These are phyloP conservation scores for Jamesozyma jinghongensis DNA, from an alignment of 805 yeast genomes.

Conservation along the genomic window DNA sequence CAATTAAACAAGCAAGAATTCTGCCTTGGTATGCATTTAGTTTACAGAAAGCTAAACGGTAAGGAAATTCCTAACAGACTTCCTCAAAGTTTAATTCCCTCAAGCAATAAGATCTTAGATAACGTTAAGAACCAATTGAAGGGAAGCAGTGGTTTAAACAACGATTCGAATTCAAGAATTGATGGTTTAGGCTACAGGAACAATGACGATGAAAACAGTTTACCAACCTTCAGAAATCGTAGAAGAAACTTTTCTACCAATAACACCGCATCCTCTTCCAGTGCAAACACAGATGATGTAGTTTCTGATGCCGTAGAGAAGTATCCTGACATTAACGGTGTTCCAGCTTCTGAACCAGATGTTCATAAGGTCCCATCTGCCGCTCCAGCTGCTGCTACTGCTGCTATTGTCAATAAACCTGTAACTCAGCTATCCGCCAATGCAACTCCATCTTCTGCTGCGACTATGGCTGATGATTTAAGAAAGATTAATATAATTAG, in stretches of 20 bases:
- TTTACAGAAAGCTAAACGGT: conserved; percentile 84
- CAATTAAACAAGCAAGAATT: conserved; percentile 82
- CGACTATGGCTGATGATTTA: conserved; percentile 29
- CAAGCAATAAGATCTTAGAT: conserved; percentile 66
- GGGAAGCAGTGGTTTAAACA: conserved; percentile 6
- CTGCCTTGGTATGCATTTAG: conserved; percentile 94
- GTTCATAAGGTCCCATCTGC: neutral
- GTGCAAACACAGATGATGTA: neutral
- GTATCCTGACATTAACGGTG: conserved; percentile 2
- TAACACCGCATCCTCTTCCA: neutral
- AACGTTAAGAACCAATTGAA: conserved; percentile 52
- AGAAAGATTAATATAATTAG: conserved; percentile 60
- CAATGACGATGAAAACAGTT: conserved; percentile 63
- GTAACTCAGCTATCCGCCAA: neutral
- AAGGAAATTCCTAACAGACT: conserved; percentile 70
- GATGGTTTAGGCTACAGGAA: conserved; percentile 54
- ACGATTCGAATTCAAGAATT: conserved; percentile 14
- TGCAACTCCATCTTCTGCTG: neutral
- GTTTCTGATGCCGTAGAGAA: conserved; percentile 3
- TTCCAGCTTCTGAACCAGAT: neutral
- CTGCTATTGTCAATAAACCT: neutral
- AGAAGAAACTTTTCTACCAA: conserved; percentile 9
- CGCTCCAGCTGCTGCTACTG: neutral
- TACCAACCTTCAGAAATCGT: conserved; percentile 57
- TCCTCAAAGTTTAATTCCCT: conserved; percentile 87